Base-by-base conservation (phyloP, 177 flowering plant genomes). In the Telopea speciosissima region DNA sequence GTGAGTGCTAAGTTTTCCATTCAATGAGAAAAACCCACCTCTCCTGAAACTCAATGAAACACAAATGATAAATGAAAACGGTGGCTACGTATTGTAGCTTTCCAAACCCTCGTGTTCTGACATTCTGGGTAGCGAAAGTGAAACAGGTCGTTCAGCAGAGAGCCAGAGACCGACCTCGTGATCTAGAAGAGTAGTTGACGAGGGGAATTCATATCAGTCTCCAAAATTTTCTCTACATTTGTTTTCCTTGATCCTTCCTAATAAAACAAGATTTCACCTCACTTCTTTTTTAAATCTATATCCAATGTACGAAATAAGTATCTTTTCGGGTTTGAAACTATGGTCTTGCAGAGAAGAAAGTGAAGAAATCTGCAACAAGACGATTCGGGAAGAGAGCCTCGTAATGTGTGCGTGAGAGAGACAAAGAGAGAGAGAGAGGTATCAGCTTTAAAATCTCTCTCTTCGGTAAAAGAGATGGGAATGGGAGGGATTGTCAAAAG, bases 321-420 rank as follows among this genome's bases (percentile, higher is more conserved):
- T 68, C 31, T 62, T 70, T 63, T 62, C 16, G 31, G 11, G 64
- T 45, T 22, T 23, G 68, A 62, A 68, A 45, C 70, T 5, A 59
- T 58, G 64, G 67, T 49, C 33, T 36, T 65, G 73, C 70, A 68
- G 56, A 63, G 42, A 71, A 31, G 45, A 31, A 45, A 66, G 49
- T 56, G 68, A 70, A 69, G 79, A 81, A 76, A 78, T 79, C 80
- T 78, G 60, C 70, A 58, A 76, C 77, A 73, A 73, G 78, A 49
- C 1, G 70, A 59, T 31, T 33, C 62, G 2, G 72, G 42, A 42
- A 11, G 62, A 23, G 62, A 36, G 68, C 73, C 76, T 80, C 79
- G 78, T 66, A 44, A 59, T 26, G 78, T 65, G 77, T 54, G 59
- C 16, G 59, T 28, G 31, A 28, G 0, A 28, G 31, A 28, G 31